Percentiles rank a stretch among this genome's conserved stretches.
These are phyloP conservation scores for Zoysia japonica DNA, from an alignment of 176 grass and related monocot species.

Conservation along the genomic window DNA sequence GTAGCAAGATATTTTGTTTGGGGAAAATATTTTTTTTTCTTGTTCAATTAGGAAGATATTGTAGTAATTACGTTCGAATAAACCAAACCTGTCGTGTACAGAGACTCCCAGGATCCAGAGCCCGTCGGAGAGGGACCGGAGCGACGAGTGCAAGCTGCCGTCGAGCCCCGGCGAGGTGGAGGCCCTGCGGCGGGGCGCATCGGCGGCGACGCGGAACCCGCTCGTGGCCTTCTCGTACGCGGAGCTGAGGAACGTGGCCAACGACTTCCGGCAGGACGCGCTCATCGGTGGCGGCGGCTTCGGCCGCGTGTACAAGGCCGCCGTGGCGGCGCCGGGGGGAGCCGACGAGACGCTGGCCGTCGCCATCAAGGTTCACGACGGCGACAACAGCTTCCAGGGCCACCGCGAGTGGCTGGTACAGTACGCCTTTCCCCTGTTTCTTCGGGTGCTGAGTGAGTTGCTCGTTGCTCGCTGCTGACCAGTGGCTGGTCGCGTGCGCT, in stretches of 20 bases:
- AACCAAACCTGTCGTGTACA: neutral
- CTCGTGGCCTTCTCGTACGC: constrained; percentile 70
- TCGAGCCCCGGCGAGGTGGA: constrained; percentile 73
- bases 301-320: constrained; percentile 80
- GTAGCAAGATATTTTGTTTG: neutral
- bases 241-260: constrained; percentile 58
- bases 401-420: constrained; percentile 83
- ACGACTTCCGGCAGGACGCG: constrained; percentile 63
- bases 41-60: neutral
- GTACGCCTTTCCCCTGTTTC: neutral
- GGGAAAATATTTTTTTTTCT: neutral
- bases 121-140: constrained; percentile 59
- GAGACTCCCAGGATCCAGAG: constrained; percentile 63
- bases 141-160: constrained; percentile 58
- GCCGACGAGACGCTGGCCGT: constrained; percentile 33
- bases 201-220: constrained; percentile 53
- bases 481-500: too few species aligned
- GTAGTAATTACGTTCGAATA: too few species aligned
- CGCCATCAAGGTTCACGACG: constrained; percentile 89
- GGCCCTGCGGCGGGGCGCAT: constrained; percentile 49
- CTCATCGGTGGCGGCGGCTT: constrained; percentile 76
- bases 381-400: constrained; percentile 88
- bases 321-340: neutral
- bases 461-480: neutral
- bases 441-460: neutral